These are phyloP conservation scores for Closterium sp. DNA, from an alignment of 139 green algal species.

Conservation along the genomic window DNA sequence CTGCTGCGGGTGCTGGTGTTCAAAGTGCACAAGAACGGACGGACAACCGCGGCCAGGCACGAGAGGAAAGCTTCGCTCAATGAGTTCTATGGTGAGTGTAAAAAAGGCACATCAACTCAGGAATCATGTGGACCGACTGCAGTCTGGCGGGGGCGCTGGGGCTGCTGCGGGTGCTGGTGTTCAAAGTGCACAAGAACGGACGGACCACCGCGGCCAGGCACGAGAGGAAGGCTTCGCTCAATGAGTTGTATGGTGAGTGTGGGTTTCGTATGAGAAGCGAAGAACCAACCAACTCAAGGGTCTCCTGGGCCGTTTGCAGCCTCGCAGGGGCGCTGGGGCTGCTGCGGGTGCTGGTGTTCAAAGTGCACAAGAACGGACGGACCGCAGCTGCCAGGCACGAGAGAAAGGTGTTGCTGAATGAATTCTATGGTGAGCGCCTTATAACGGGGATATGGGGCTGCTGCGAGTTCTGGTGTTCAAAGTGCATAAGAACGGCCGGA, in stretches of 20 bases:
- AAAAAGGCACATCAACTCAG: too few relatives aligned
- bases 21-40: constrained; percentile 12
- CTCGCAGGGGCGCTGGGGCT: constrained; percentile 36
- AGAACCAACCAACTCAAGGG: too few relatives aligned
- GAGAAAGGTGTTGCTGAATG: background rate
- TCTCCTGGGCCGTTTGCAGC: constrained; percentile 30
- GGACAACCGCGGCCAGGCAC: background rate
- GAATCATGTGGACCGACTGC: constrained; percentile 47
- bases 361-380: background rate
- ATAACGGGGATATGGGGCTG: background rate
- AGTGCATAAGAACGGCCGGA: background rate
- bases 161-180: constrained; percentile 42
- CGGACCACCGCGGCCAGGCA: background rate
- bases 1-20: constrained; percentile 44
- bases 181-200: constrained; percentile 23
- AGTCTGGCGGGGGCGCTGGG: constrained; percentile 30
- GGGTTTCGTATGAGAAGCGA: too few relatives aligned
- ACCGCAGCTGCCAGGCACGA: background rate
- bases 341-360: constrained; percentile 42
- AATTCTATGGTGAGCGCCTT: background rate
- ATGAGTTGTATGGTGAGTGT: background rate
- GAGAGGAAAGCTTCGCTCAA: background rate
- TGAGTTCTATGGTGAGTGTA: background rate
- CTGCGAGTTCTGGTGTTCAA: constrained; percentile 45
- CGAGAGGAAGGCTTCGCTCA: background rate